Base-by-base conservation (phyloP, 2,329 filamentous ascomycete species). In the Talaromyces sp. region DNA sequence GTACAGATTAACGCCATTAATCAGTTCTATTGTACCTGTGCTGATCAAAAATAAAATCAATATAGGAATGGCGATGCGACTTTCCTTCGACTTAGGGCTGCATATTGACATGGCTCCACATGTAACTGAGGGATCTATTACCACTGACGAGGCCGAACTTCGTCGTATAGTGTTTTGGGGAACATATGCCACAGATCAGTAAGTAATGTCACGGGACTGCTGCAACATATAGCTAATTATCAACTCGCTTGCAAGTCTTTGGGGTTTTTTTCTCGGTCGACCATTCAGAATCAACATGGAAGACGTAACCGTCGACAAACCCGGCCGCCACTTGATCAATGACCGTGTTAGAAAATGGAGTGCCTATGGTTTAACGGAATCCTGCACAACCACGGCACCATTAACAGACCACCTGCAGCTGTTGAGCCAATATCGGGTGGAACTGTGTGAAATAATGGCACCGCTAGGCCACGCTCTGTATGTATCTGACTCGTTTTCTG, bases 151-250 rank as follows among this genome's bases (percentile, higher is more conserved):
- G 14, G 67, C 66, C 1, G 65, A 68, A 3, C 31, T 75, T 6
- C 71, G 76, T 16, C 66, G 68, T n/a, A 68, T 68, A 1, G 69
- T 73, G 0, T 78, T 78, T 54, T 78, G 76, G 76, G 70, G 68
- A 7, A 68, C 69, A 23, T 77, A 72, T 59, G 67, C 69, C 33
- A 68, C 73, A n/a, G 73, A 76, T 52, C 58, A 63, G 62, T 65
- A 14, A 56, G 62, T 31, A 31, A n/a, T 34, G 28, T 50, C 40
- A 62, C 0, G 9, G 10, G 8, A 33, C 6, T 1, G 31, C 2
- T 33, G 10, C 10, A 8, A 33, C 10, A 33, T 3, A 33, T 33
- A 9, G 31, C 31, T 33, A 33, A 33, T 9, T 9, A 8, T 9
- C 2, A 9, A 9, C 0, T 9, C 10, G 3, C 7, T 33, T 8